Evolutionary conservation across 2,329 filamentous ascomycete species (phyloP).

Genomic region (Didymella pomorum): DNA sequence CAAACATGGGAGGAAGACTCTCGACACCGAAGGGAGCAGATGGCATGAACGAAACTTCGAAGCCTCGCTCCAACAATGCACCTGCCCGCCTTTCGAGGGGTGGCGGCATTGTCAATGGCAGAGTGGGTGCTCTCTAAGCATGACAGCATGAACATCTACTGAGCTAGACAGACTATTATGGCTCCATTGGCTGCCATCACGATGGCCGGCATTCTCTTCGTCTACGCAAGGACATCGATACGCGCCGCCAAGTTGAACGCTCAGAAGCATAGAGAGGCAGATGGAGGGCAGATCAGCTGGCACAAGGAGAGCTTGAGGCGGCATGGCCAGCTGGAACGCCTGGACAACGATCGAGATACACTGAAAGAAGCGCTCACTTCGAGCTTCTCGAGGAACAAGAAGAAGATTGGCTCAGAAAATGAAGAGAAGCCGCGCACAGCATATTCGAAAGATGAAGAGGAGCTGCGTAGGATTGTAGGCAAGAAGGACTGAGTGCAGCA

Average conservation of each 20-base stretch:
- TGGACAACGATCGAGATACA: slow-evolving; percentile 49
- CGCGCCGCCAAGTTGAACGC: slow-evolving; percentile 72
- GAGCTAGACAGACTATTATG: slow-evolving; percentile 57
- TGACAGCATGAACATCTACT: neutral
- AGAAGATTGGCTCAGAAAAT: slow-evolving; percentile 33
- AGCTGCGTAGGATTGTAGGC: slow-evolving; percentile 50
- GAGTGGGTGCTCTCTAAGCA: slow-evolving; percentile 27
- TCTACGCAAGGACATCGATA: slow-evolving; percentile 71
- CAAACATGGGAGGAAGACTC: slow-evolving; percentile 56
- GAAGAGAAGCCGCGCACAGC: slow-evolving; percentile 40
- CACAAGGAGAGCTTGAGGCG: slow-evolving; percentile 62
- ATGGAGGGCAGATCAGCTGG: slow-evolving; percentile 64
- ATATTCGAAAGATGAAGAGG: slow-evolving; percentile 49
- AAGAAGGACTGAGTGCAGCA: slow-evolving; percentile 38
- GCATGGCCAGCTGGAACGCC: slow-evolving; percentile 59
- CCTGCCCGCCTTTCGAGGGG: slow-evolving; percentile 40
- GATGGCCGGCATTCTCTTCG: slow-evolving; percentile 67
- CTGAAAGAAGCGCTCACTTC: slow-evolving; percentile 46
- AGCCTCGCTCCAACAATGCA: slow-evolving; percentile 45
- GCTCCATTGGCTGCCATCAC: slow-evolving; percentile 69
- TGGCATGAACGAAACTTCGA: slow-evolving; percentile 54
- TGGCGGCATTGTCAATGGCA: slow-evolving; percentile 48
- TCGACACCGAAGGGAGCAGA: slow-evolving; percentile 55
- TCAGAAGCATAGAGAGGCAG: slow-evolving; percentile 64
- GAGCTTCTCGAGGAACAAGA: slow-evolving; percentile 42